Evolutionary conservation across 2,329 filamentous ascomycete species (phyloP), one percentile per base, ranked within the genome.

Genomic region (Fusarium fracticaudum): DNA sequence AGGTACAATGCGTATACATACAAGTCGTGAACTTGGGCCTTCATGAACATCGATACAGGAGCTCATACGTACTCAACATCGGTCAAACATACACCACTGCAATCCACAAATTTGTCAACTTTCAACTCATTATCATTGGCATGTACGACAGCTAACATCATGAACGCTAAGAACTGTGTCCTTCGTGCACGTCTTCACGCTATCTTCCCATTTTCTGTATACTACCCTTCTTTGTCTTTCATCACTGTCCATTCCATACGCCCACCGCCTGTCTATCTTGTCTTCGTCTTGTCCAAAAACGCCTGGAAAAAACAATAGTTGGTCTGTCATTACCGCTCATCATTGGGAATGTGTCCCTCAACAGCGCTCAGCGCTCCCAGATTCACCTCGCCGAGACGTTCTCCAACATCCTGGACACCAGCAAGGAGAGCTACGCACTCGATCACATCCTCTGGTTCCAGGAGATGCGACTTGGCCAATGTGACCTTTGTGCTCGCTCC

Each of bases 401-500:
- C 80, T 11, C 83, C 83, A 3, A 80, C 79, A 12, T 82, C 79
- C n/a, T 79, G 81, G 54, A 86, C 85, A 9, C 86, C 87, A 1
- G 86, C 86, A 29, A 92, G 84, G 31, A 92, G 84, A 9, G 89
- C 86, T 41, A 90, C 85, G 68, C 86, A 88, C 74, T 93, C 92
- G 76, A 98, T 92, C 63, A 98, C 95, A 81, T 98, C 95, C 66
- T 91, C 87, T 0, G 96, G 95, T 81, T 98, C 95, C 14, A 97
- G 87, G 17, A 98, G 85, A 82, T 98, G 95, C 92, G 94, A 98
- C 76, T 91, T 91, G 22, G 96, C 96, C 63, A 97, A 87, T 6
- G 96, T 98, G 79, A 95, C 92, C 86, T 98, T 98, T 63, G 93
- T 95, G 83, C 93, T 96, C 10, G 95, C 93, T 6, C 96, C 96